Conservation (phyloP, 805 yeast species). For the Yamadazyma sp. region DNA sequence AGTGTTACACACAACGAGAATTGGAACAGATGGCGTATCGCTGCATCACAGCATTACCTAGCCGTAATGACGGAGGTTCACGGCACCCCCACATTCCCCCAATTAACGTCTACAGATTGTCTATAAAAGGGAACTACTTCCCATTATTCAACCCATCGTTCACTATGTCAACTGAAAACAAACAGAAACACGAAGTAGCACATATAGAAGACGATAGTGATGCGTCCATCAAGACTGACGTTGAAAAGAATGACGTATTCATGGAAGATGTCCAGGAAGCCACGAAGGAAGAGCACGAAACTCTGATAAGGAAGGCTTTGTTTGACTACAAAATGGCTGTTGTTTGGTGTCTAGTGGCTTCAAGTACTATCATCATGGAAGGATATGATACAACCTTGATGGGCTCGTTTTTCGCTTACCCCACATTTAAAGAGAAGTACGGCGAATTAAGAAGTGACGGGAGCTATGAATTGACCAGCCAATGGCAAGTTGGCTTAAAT, state of each 20-base stretch:
- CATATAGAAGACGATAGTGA: constrained; percentile 19
- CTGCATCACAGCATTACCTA: no score
- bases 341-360: constrained; percentile 46
- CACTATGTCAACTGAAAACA: no score
- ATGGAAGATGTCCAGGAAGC: constrained; percentile 22
- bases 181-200: constrained; percentile 13
- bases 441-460: constrained; percentile 29
- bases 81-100: no score
- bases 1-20: no score
- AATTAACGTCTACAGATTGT: no score
- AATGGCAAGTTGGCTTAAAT: constrained; percentile 33
- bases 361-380: constrained; percentile 29
- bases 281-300: constrained; percentile 21
- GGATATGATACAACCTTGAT: constrained; percentile 39
- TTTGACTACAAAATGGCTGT: constrained; percentile 40
- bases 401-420: constrained; percentile 36
- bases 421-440: constrained; percentile 34
- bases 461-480: constrained; percentile 22
- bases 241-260: constrained; percentile 13
- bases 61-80: no score
- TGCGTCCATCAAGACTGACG: constrained; percentile 16
- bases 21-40: no score
- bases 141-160: no score
- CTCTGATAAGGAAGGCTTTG: constrained; percentile 29
- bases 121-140: no score